These are phyloP conservation scores for Cryptomeria japonica DNA, from an alignment of 75 land plant species.

Conservation along the genomic window DNA sequence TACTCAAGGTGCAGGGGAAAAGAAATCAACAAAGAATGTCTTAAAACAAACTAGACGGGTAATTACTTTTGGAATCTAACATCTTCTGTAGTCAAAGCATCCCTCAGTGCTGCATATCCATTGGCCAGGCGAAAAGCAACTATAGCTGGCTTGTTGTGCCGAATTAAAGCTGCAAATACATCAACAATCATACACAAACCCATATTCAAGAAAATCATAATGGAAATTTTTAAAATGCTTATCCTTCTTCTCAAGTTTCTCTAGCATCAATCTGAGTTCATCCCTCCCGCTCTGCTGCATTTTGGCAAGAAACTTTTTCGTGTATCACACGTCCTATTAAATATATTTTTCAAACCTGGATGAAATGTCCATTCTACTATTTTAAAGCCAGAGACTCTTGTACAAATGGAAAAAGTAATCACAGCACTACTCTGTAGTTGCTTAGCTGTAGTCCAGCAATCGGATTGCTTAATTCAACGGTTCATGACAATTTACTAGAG, in stretches of 20 bases:
- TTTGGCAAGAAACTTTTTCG: not conserved
- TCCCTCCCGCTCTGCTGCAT: not conserved
- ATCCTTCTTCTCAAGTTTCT: not conserved
- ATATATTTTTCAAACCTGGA: not conserved
- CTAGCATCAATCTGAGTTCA: not conserved
- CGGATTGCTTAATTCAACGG: not conserved
- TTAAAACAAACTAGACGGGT: not conserved
- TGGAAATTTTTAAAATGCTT: not conserved
- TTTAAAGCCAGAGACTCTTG: not conserved
- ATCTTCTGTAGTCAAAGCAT: slow-evolving; percentile 75
- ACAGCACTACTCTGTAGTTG: not conserved
- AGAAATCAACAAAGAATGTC: not conserved
- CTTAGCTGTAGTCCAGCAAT: not conserved
- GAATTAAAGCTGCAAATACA: slow-evolving; percentile 67
- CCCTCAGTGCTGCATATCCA: slow-evolving; percentile 82
- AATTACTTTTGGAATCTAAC: slow-evolving; percentile 79
- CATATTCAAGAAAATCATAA: not conserved
- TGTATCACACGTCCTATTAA: not conserved
- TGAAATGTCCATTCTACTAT: not conserved
- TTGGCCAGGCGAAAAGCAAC: slow-evolving; percentile 83
- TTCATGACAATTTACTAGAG: not conserved
- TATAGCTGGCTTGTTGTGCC: slow-evolving; percentile 81
- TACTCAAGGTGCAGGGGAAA: not conserved
- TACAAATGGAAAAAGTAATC: not conserved
- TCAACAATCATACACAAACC: not conserved